phyloP scores from a whole-genome alignment of 805 yeast genomes.

The Spathaspora girioi region DNA sequence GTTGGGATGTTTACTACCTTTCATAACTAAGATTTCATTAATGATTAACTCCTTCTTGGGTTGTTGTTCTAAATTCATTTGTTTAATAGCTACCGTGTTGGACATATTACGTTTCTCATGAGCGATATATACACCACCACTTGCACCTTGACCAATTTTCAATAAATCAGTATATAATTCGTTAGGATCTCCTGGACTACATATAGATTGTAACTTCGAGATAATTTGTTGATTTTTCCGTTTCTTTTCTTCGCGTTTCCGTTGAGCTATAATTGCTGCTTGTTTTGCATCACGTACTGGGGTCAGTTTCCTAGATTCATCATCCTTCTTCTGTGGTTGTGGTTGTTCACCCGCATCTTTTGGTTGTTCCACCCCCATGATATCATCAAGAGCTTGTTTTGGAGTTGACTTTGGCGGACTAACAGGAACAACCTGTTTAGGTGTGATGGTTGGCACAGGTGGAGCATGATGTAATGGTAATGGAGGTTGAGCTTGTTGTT shows the following conservation, averaged over 20 bases:
- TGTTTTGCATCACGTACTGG: constrained; percentile 49
- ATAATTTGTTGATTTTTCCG: constrained; percentile 69
- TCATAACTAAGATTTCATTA: constrained; percentile 95
- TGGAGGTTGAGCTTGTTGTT: constrained; percentile 8
- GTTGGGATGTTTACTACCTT: constrained; percentile 82
- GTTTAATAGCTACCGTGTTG: constrained; percentile 85
- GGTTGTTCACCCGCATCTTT: not conserved
- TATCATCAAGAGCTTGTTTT: constrained; percentile 9
- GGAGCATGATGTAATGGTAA: not conserved
- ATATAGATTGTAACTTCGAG: constrained; percentile 67
- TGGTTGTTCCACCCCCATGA: not conserved
- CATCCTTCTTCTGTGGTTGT: constrained; percentile 10
- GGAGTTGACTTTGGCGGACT: constrained; percentile 3
- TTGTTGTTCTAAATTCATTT: constrained; percentile 91
- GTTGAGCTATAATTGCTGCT: constrained; percentile 55
- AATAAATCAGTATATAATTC: constrained; percentile 60
- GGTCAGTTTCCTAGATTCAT: constrained; percentile 13
- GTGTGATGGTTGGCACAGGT: not conserved
- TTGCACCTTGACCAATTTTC: constrained; percentile 97
- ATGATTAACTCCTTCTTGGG: constrained; percentile 94
- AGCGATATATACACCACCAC: constrained; percentile 95
- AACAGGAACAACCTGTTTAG: not conserved
- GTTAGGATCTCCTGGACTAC: constrained; percentile 83
- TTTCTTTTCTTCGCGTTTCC: constrained; percentile 76
- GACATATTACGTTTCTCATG: constrained; percentile 49